phyloP scores from a whole-genome alignment of 192 early-diverging fungal genomes.

The Coemansia guatemalensis region DNA sequence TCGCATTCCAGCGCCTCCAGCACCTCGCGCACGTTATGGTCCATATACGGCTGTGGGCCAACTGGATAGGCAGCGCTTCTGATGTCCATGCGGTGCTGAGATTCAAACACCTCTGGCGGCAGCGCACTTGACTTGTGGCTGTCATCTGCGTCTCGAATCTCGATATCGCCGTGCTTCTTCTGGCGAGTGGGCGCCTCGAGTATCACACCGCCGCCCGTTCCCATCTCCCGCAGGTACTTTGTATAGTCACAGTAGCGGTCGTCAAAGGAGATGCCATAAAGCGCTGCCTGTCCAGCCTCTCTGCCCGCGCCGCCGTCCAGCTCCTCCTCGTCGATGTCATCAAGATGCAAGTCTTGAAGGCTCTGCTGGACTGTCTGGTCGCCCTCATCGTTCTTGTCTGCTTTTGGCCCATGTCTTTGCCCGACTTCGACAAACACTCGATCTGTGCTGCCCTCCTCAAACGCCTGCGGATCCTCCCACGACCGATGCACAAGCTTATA shows the following conservation, averaged over 20 bases:
- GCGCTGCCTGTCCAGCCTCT: constrained; percentile 69
- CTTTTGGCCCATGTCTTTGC: background rate
- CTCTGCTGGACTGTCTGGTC: constrained; percentile 29
- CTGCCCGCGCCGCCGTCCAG: constrained; percentile 18
- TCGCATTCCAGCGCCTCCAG: constrained; percentile 92
- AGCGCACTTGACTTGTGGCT: constrained; percentile 33
- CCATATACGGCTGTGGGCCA: constrained; percentile 74
- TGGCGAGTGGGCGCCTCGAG: constrained; percentile 61
- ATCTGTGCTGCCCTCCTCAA: constrained; percentile 73
- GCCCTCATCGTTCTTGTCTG: constrained; percentile 21
- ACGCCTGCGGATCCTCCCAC: constrained; percentile 87
- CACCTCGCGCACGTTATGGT: constrained; percentile 79
- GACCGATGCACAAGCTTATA: constrained; percentile 95
- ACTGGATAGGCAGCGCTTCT: constrained; percentile 63
- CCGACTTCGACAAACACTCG: constrained; percentile 77
- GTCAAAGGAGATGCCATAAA: constrained; percentile 89
- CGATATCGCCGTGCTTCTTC: constrained; percentile 60
- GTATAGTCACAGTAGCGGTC: constrained; percentile 94
- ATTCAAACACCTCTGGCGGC: constrained; percentile 76
- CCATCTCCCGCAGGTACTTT: constrained; percentile 86
- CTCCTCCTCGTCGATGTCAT: constrained; percentile 21
- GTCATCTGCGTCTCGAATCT: constrained; percentile 21
- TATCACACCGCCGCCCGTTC: constrained; percentile 73
- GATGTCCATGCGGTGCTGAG: constrained; percentile 68
- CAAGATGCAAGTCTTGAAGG: constrained; percentile 19